Base-by-base conservation (phyloP, 1,284 basidiomycete species). In the Veloboletus limbatus region DNA sequence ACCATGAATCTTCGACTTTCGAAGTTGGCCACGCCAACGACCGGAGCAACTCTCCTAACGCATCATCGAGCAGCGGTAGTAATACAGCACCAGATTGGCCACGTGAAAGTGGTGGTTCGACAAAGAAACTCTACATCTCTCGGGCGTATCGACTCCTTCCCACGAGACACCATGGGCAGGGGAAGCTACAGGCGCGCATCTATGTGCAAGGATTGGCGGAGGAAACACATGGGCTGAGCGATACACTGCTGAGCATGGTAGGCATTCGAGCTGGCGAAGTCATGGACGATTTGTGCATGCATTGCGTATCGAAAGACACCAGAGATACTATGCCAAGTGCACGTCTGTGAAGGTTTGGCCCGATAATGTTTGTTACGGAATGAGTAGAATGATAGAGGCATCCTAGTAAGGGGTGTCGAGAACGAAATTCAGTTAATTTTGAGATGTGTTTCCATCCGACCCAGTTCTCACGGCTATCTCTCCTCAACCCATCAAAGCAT, bases 191-290 rank as follows among this genome's bases (percentile, higher is more conserved):
- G 37, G 68, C 76, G 3, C 65, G 72, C 14, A 65, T 82, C 9
- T 82, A 80, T 55, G 55, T 82, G 14, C 80, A 81, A 57, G 80
- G 79, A 21, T 71, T 75, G 34, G 76, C 75, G 45, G 79, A 82
- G 58, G 63, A 69, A 31, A 79, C 77, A 6, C 80, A 82, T 60
- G 79, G 79, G 2, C 62, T 82, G 41, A 77, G 76, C 51, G 80
- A 82, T 51, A 78, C 77, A 9, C 58, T 82, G 22, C 58, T 81
- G 46, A 81, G 78, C 52, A 74, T 79, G 13, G 46, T 77, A 18
- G 70, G 75, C 34, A 62, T 76, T 20, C 65, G 77, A 31, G 72
- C 76, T 10, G 77, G 76, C 35, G 74, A 78, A 54, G 71, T 79
- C 8, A 64, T 78, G 14, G 66, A 62, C 18, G 77, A 78, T 57